These are phyloP conservation scores for Choanephora cucurbitarum DNA, from an alignment of 371 early-diverging fungal species.

Conservation along the genomic window DNA sequence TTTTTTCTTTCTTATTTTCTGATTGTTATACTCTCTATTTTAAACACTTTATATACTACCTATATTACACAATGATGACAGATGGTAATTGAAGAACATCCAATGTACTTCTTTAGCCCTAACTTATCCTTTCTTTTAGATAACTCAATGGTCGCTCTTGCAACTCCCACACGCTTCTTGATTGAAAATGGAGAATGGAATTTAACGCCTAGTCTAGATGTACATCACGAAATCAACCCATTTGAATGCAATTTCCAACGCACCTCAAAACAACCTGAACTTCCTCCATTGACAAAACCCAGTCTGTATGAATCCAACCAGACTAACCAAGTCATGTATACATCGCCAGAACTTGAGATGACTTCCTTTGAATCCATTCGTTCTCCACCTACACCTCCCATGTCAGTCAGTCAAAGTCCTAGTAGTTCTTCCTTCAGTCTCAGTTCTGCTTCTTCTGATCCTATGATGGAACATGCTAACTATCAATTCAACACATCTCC, in stretches of 20 bases:
- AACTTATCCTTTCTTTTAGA: conserved; percentile 2
- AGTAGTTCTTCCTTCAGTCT: conserved; percentile 11
- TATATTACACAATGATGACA: conserved; percentile 5
- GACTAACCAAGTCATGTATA: background rate
- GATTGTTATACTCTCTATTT: background rate
- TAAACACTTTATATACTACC: too few relatives aligned
- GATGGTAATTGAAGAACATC: background rate
- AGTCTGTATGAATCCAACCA: background rate
- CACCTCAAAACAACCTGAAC: background rate
- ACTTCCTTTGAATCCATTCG: background rate
- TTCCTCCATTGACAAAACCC: background rate
- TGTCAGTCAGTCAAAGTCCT: conserved; percentile 30
- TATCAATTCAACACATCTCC: background rate
- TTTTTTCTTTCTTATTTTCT: background rate
- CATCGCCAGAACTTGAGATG: conserved; percentile 8
- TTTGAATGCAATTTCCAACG: conserved; percentile 33
- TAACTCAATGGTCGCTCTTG: conserved; percentile 18
- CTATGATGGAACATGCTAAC: background rate
- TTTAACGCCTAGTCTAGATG: conserved; percentile 25
- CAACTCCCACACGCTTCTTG: conserved; percentile 38
- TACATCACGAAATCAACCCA: conserved; percentile 31
- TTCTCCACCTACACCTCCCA: conserved; percentile 22
- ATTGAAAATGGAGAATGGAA: conserved; percentile 39
- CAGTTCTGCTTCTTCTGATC: background rate
- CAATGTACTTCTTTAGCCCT: background rate